Evolutionary conservation across 2,329 filamentous ascomycete species (phyloP).

Genomic region (Leptographium wingfieldii): DNA sequence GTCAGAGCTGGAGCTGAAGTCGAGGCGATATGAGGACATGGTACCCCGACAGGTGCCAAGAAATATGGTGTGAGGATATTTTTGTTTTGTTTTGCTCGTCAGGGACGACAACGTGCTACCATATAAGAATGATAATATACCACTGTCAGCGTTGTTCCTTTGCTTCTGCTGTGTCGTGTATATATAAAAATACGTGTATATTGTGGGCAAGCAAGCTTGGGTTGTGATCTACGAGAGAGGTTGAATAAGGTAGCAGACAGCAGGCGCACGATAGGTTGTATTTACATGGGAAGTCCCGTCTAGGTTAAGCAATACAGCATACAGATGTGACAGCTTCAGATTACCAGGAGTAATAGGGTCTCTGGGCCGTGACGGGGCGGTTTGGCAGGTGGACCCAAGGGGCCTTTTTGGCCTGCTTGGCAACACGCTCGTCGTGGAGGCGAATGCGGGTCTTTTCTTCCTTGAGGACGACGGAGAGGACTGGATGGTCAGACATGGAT

Average conservation of each 20-base stretch:
- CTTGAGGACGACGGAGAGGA: slow-evolving; percentile 71
- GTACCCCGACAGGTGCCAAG: slow-evolving; percentile 36
- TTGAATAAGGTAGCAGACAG: background rate
- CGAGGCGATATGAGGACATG: slow-evolving; percentile 46
- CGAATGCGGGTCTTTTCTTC: slow-evolving; percentile 85
- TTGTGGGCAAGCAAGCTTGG: background rate
- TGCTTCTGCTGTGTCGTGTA: background rate
- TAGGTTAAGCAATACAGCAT: background rate
- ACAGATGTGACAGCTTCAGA: background rate
- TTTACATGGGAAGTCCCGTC: background rate
- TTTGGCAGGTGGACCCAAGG: slow-evolving; percentile 85
- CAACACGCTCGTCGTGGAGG: slow-evolving; percentile 62
- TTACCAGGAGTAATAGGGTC: slow-evolving; percentile 88
- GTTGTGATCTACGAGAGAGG: no score
- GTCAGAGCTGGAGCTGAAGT: slow-evolving; percentile 35
- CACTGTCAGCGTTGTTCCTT: background rate
- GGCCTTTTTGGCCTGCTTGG: slow-evolving; percentile 60
- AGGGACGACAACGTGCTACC: background rate
- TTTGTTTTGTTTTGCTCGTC: background rate
- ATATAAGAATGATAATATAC: slow-evolving; percentile 1
- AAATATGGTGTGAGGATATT: slow-evolving; percentile 17
- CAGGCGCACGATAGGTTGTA: background rate
- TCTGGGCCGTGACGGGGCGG: slow-evolving; percentile 68
- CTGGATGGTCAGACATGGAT: slow-evolving; percentile 26
- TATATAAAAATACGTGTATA: background rate